Conservation (phyloP, 441 rosid genomes). For the Oxalis stricta region DNA sequence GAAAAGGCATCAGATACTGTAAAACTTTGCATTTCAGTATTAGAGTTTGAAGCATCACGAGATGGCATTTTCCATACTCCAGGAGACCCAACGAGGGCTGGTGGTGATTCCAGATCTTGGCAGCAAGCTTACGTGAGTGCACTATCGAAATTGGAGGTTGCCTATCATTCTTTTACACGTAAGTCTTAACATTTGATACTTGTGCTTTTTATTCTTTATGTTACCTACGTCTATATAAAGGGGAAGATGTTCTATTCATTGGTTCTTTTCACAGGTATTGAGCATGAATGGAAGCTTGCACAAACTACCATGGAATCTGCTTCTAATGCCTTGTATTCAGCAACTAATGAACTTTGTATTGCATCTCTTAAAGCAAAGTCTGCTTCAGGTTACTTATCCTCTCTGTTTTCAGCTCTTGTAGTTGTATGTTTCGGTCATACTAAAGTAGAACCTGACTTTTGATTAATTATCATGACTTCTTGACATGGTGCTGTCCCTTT, state of each 20-base stretch:
- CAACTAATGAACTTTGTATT: slow-evolving; percentile 59
- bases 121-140: slow-evolving; percentile 67
- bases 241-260: slow-evolving; percentile 6
- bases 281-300: slow-evolving; percentile 85
- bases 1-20: slow-evolving; percentile 74
- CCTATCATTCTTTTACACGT: slow-evolving; percentile 80
- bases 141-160: slow-evolving; percentile 57
- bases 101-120: slow-evolving; percentile 60
- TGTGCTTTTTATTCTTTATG: slow-evolving; percentile 4
- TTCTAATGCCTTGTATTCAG: slow-evolving; percentile 62
- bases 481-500: slow-evolving; percentile 10
- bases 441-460: slow-evolving; percentile 1
- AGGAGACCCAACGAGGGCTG: slow-evolving; percentile 37
- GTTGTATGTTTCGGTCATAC: slow-evolving; percentile 5
- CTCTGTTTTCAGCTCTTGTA: slow-evolving; percentile 7
- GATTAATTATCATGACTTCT: background rate
- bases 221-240: slow-evolving; percentile 2
- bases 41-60: slow-evolving; percentile 92
- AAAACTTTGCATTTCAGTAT: slow-evolving; percentile 63
- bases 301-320: slow-evolving; percentile 86
- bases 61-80: slow-evolving; percentile 66
- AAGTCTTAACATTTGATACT: slow-evolving; percentile 21
- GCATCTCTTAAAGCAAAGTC: slow-evolving; percentile 82
- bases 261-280: slow-evolving; percentile 36
- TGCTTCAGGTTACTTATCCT: slow-evolving; percentile 59